phyloP scores from a whole-genome alignment of 139 green algal species.

The Chlorella sp. region DNA sequence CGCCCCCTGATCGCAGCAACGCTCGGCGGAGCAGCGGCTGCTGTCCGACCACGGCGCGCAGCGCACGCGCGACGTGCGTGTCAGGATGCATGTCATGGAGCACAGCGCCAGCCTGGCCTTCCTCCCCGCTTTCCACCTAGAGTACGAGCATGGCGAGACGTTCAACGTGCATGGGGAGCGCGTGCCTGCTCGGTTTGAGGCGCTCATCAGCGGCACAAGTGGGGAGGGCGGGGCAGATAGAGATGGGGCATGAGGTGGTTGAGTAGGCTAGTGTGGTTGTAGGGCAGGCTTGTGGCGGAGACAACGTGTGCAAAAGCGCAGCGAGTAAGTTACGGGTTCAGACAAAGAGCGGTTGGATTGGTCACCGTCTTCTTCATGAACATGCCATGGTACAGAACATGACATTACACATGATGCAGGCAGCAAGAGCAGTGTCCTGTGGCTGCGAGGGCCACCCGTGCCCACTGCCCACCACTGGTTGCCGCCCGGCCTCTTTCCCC shows the following conservation, averaged over 20 bases:
- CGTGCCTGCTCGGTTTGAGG: constrained; percentile 41
- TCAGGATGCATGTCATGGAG: constrained; percentile 32
- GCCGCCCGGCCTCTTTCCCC: too few relatives aligned
- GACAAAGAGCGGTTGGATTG: too few relatives aligned
- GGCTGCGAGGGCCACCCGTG: too few relatives aligned
- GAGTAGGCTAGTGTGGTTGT: not conserved
- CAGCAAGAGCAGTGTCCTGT: too few relatives aligned
- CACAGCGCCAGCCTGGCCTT: constrained; percentile 48
- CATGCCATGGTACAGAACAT: too few relatives aligned
- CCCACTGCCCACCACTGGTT: too few relatives aligned
- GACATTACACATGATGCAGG: too few relatives aligned
- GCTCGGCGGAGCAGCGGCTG: constrained; percentile 33
- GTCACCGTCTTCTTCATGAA: too few relatives aligned
- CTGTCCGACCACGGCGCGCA: constrained; percentile 24
- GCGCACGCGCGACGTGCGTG: constrained; percentile 43
- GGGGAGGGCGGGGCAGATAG: not conserved
- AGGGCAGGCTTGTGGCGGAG: too few relatives aligned
- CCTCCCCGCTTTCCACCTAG: constrained; percentile 48
- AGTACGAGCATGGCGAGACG: constrained; percentile 53
- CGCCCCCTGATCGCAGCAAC: constrained; percentile 16
- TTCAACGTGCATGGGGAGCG: constrained; percentile 59
- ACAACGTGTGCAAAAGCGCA: too few relatives aligned
- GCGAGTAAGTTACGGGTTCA: too few relatives aligned
- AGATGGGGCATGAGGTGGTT: not conserved
- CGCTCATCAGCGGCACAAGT: constrained; percentile 24